A percentile compares a stretch with the other conserved stretches of the same genome.
Conservation (phyloP, 1,139 yeast species). For the Sugiyamaella novakii region DNA sequence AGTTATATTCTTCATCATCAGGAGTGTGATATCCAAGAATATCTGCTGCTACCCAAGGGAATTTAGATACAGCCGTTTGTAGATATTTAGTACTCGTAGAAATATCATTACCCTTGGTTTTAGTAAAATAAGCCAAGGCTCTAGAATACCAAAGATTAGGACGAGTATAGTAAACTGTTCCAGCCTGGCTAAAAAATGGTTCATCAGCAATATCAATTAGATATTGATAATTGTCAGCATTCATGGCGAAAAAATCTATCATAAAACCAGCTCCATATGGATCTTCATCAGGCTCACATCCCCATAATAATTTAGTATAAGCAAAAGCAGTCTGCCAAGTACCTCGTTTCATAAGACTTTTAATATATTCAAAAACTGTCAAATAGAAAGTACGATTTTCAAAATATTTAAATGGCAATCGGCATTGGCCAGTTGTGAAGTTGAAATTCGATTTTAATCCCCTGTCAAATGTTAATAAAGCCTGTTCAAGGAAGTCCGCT, state of each 20-base stretch:
- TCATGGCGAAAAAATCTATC: slow-evolving; percentile 75
- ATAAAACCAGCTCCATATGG: slow-evolving; percentile 83
- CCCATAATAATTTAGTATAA: slow-evolving; percentile 68
- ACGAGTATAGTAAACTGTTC: slow-evolving; percentile 60
- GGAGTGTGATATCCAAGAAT: slow-evolving; percentile 50
- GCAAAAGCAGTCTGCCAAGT: slow-evolving; percentile 75
- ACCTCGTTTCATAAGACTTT: slow-evolving; percentile 72
- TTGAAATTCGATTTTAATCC: slow-evolving; percentile 56
- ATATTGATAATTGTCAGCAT: slow-evolving; percentile 66
- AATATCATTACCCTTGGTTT: slow-evolving; percentile 32
- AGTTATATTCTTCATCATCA: slow-evolving; percentile 17
- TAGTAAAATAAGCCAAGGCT: slow-evolving; percentile 55
- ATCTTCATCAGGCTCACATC: slow-evolving; percentile 76
- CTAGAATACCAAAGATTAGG: slow-evolving; percentile 73
- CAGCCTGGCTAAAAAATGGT: slow-evolving; percentile 45
- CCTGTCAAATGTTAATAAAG: slow-evolving; percentile 78
- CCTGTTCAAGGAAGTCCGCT: slow-evolving; percentile 69
- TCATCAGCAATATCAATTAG: slow-evolving; percentile 53
- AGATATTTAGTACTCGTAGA: slow-evolving; percentile 61
- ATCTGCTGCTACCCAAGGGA: slow-evolving; percentile 61
- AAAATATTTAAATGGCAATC: slow-evolving; percentile 75
- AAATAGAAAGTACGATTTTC: slow-evolving; percentile 78
- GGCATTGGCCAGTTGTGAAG: slow-evolving; percentile 52
- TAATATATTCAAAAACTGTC: slow-evolving; percentile 70
- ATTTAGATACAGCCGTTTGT: slow-evolving; percentile 53